Evolutionary conservation across 2,329 filamentous ascomycete species (phyloP).

Genomic region (Calcarisporium arbuscula): DNA sequence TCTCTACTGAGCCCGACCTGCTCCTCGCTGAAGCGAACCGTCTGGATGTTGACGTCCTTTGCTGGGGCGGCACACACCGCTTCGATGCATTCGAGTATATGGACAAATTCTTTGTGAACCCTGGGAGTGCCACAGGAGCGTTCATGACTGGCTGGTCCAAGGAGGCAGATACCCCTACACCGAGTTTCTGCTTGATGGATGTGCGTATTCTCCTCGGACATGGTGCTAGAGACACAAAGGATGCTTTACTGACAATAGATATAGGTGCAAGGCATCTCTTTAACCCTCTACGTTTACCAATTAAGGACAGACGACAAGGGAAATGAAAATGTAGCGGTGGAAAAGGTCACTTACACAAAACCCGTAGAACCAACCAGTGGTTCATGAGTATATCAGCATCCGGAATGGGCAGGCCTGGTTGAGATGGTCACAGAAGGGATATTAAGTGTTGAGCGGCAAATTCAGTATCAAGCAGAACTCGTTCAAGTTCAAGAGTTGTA

Average conservation of each 20-base stretch:
- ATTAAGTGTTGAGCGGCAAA: too few relatives aligned
- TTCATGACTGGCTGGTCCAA: conserved; percentile 52
- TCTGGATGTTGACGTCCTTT: conserved; percentile 62
- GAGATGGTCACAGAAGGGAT: conserved; percentile 2
- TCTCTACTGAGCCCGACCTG: conserved; percentile 60
- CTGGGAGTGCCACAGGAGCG: conserved; percentile 60
- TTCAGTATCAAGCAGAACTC: too few relatives aligned
- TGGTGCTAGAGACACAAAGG: neutral
- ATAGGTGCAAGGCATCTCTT: conserved; percentile 89
- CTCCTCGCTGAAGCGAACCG: conserved; percentile 62
- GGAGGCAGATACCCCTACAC: conserved; percentile 66
- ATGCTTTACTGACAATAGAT: conserved; percentile 14
- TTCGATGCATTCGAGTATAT: conserved; percentile 69
- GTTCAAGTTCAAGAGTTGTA: too few relatives aligned
- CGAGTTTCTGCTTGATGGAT: conserved; percentile 97
- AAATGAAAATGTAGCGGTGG: conserved; percentile 72
- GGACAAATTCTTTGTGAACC: conserved; percentile 69
- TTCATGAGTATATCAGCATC: conserved; percentile 42
- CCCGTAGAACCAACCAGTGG: conserved; percentile 53
- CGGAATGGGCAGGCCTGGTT: neutral
- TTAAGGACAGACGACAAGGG: conserved; percentile 71
- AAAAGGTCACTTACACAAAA: conserved; percentile 83
- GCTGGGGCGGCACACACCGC: conserved; percentile 61
- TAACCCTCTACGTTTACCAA: conserved; percentile 93
- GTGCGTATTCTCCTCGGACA: conserved; percentile 49